Conservation (phyloP, 495 filamentous ascomycete genomes). For the Aspergillus ostianus region DNA sequence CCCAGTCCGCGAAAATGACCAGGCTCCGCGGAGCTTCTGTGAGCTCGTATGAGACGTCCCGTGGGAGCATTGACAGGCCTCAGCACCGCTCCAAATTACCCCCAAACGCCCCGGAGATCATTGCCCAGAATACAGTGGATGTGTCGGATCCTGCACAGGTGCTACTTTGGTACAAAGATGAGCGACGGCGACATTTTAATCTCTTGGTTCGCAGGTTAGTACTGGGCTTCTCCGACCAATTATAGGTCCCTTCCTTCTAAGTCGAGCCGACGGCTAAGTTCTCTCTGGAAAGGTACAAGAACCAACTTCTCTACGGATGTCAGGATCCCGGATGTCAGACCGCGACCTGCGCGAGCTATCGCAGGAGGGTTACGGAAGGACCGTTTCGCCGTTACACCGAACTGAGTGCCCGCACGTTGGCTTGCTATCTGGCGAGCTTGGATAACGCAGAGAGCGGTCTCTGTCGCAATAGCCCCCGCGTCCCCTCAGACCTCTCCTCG, state of each 20-base stretch:
- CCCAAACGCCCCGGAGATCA: constrained; percentile 46
- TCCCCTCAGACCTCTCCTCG: constrained; percentile 29
- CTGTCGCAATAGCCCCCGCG: constrained; percentile 56
- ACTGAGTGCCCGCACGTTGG: constrained; percentile 71
- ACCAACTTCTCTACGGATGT: constrained; percentile 83
- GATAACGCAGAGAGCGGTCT: constrained; percentile 74
- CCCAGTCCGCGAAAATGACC: constrained; percentile 34
- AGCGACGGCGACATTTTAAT: constrained; percentile 51
- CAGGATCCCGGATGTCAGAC: constrained; percentile 66
- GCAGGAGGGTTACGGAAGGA: constrained; percentile 60
- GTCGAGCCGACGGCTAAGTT: constrained; percentile 10
- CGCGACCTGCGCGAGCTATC: constrained; percentile 76
- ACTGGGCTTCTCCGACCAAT: background rate
- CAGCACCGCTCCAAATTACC: constrained; percentile 46
- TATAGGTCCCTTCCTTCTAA: background rate
- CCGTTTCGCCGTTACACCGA: constrained; percentile 72
- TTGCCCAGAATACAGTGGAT: constrained; percentile 49
- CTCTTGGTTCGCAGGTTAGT: constrained; percentile 51
- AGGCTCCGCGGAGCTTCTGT: constrained; percentile 49
- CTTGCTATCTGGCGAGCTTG: constrained; percentile 73
- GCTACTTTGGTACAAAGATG: constrained; percentile 47
- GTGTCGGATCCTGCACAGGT: constrained; percentile 46
- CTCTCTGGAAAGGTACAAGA: constrained; percentile 62
- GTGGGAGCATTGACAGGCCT: constrained; percentile 29
- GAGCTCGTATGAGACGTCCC: constrained; percentile 33